A percentile compares a stretch with the other conserved stretches of the same genome.
Conservation (phyloP, 2,329 filamentous ascomycete species). For the Colletotrichum destructivum region DNA sequence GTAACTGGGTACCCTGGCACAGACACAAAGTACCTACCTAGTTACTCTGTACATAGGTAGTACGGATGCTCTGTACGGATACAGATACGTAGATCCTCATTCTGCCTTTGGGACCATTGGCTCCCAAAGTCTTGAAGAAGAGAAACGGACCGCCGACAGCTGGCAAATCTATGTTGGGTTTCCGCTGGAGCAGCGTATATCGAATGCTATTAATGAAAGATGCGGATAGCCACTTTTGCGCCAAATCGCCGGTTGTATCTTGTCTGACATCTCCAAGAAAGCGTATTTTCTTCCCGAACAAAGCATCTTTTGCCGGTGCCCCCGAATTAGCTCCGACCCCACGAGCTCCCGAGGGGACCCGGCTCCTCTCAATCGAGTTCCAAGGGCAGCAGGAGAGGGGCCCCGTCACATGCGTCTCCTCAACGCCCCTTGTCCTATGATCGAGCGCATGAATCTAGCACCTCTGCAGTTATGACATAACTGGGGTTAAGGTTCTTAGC, state of each 20-base stretch:
- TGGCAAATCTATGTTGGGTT: background rate
- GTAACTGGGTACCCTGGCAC: too few relatives aligned
- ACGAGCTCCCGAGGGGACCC: slow-evolving; percentile 31
- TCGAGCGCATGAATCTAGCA: slow-evolving; percentile 28
- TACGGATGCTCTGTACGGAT: too few relatives aligned
- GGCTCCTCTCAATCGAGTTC: background rate
- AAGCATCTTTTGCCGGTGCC: slow-evolving; percentile 5
- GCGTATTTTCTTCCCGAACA: slow-evolving; percentile 1
- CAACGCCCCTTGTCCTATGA: slow-evolving; percentile 34
- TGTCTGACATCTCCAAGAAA: background rate
- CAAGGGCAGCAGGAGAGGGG: slow-evolving; percentile 7
- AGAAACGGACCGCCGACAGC: background rate
- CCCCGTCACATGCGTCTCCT: slow-evolving; percentile 40
- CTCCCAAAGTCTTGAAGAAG: background rate
- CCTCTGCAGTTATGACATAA: slow-evolving; percentile 38
- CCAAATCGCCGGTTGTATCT: too few relatives aligned
- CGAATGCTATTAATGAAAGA: background rate
- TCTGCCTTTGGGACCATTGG: background rate
- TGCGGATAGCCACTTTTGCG: too few relatives aligned
- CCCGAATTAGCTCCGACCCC: slow-evolving; percentile 15
- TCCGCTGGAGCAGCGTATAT: background rate
- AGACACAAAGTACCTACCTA: too few relatives aligned
- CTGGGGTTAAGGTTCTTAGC: slow-evolving; percentile 42
- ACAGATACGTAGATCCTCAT: background rate
- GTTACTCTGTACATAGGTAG: too few relatives aligned